Evolutionary conservation across 306 rosid species (phyloP).

Genomic region (Cotoneaster glaucophyllus): DNA sequence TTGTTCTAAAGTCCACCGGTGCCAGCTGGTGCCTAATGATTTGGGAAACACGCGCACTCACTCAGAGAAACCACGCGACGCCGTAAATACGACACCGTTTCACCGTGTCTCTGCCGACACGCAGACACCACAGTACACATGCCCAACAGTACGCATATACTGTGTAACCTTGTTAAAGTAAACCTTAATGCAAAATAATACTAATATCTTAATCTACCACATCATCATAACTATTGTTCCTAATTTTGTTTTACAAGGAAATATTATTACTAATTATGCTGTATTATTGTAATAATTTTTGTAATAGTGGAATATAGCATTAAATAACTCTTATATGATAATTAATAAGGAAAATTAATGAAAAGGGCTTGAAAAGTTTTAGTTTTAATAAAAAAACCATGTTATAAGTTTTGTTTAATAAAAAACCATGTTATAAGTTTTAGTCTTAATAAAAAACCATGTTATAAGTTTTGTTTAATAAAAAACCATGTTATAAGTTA

Average conservation of each 20-base stretch:
- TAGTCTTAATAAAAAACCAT: too few species aligned
- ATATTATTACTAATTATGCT: background rate
- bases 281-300: background rate
- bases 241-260: background rate
- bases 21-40: constrained; percentile 9
- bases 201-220: background rate
- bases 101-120: background rate
- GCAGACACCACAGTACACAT: background rate
- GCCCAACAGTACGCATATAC: background rate
- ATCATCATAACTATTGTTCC: background rate
- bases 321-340: background rate
- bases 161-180: background rate
- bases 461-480: too few species aligned
- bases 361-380: too few species aligned
- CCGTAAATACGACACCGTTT: constrained; percentile 15
- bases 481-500: too few species aligned
- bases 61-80: background rate
- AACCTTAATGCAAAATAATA: background rate
- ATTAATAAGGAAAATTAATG: too few species aligned
- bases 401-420: too few species aligned
- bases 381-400: too few species aligned
- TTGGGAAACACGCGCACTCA: constrained; percentile 1
- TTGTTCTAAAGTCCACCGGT: background rate
- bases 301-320: background rate
- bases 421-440: too few species aligned